Evolutionary conservation across 208 protist species (phyloP).

Genomic region (Porcisia hertigi): DNA sequence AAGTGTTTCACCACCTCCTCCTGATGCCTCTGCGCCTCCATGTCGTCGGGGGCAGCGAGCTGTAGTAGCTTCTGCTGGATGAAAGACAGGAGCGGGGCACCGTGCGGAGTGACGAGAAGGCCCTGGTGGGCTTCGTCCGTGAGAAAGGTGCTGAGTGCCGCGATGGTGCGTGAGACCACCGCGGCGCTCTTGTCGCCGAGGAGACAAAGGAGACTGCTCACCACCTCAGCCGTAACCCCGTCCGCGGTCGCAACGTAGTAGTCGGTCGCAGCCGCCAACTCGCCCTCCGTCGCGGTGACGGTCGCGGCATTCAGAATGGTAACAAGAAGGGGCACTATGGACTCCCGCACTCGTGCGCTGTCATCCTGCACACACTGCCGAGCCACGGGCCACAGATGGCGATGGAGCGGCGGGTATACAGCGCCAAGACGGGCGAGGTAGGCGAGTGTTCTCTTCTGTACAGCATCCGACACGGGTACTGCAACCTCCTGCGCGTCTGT

Average conservation of each 20-base stretch:
- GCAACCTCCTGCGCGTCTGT: constrained; percentile 45
- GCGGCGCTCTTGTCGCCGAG: constrained; percentile 68
- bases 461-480: constrained; percentile 37
- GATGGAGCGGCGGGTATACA: constrained; percentile 58
- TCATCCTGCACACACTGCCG: constrained; percentile 70
- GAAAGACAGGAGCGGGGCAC: constrained; percentile 52
- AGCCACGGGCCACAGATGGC: constrained; percentile 70
- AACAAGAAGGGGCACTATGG: constrained; percentile 73
- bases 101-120: constrained; percentile 40
- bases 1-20: constrained; percentile 64
- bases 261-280: neutral
- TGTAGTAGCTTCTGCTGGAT: constrained; percentile 68
- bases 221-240: constrained; percentile 40
- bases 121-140: constrained; percentile 39
- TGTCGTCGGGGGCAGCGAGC: constrained; percentile 21
- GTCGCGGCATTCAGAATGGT: constrained; percentile 43
- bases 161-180: constrained; percentile 72
- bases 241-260: neutral
- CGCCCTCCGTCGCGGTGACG: constrained; percentile 6
- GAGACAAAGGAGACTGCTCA: constrained; percentile 77
- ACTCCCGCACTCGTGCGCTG: constrained; percentile 75
- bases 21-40: constrained; percentile 31
- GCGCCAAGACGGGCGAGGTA: constrained; percentile 58
- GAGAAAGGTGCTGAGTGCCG: constrained; percentile 69
- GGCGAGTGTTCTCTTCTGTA: constrained; percentile 49